Conservation (phyloP, 228 moss, liverwort and hornwort genomes). For the Sphagnum magellanicum region DNA sequence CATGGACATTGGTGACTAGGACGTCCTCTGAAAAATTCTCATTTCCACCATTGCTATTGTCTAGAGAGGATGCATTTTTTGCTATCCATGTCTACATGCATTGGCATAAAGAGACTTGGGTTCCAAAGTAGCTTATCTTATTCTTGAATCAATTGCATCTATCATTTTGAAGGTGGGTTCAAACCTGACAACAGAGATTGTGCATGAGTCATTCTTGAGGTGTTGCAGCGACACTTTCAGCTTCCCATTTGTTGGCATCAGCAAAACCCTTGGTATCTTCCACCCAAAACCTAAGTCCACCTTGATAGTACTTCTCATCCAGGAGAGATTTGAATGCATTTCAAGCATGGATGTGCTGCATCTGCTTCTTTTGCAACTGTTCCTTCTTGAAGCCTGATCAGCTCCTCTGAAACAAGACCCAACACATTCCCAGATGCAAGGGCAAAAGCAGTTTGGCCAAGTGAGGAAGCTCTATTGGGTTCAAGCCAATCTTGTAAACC, state of each 20-base stretch:
- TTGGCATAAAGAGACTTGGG: too few species aligned
- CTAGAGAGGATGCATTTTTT: too few species aligned
- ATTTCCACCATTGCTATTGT: too few species aligned
- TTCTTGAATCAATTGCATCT: too few species aligned
- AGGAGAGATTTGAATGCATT: conserved; percentile 67
- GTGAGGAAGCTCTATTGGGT: conserved; percentile 80
- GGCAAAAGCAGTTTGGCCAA: conserved; percentile 84
- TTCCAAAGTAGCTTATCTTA: too few species aligned
- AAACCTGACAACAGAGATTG: too few species aligned
- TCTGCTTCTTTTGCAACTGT: conserved; percentile 90
- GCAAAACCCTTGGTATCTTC: conserved; percentile 29
- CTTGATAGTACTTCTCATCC: conserved; percentile 62
- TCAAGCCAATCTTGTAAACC: conserved; percentile 88
- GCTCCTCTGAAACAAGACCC: conserved; percentile 77
- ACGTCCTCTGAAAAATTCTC: too few species aligned
- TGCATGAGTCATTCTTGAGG: conserved; percentile 51
- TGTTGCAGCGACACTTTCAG: conserved; percentile 61
- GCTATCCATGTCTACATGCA: too few species aligned
- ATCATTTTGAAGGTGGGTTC: too few species aligned
- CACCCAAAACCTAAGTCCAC: conserved; percentile 42
- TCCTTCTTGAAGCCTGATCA: conserved; percentile 87
- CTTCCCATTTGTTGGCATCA: conserved; percentile 33
- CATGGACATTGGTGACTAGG: too few species aligned
- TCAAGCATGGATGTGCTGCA: conserved; percentile 68
- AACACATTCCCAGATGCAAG: conserved; percentile 81